Base-by-base conservation (phyloP, 495 filamentous ascomycete genomes). In the Podospora appendiculata region DNA sequence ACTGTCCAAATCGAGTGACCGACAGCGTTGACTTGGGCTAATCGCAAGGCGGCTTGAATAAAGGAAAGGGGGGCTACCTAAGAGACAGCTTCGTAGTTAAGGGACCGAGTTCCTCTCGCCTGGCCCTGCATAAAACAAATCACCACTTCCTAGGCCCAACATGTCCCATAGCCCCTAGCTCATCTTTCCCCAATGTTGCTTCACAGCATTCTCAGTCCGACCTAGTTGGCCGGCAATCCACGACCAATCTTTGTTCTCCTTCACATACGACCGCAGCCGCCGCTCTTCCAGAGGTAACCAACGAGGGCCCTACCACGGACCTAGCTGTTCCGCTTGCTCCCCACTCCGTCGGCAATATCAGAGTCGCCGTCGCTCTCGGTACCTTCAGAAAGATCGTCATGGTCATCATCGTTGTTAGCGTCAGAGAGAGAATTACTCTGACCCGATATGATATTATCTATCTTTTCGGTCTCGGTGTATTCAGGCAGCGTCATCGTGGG, bases 161-260 rank as follows among this genome's bases (percentile, higher is more conserved):
- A 45, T 45, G 43, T 45, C 43, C 25, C 43, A 45, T 45, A 19
- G 18, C 43, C 43, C 43, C 19, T 45, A 45, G 43, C 43, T 45
- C 18, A 45, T 45, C 43, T 45, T 45, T 45, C 43, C 43, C 43
- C 18, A 45, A 45, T 45, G 25, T 45, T 45, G 18, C 43, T 45
- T 45, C 43, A 45, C 18, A 45, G 18, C 25, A 45, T 32, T 45
- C 43, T 45, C 18, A 45, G 43, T 32, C 17, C 18, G 43, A 45
- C 43, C 43, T 45, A 45, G 43, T 45, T 45, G 43, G 43, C 43
- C 18, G 43, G 43, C 43, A 45, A 45, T 45, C 43, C 43, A 45
- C 18, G 43, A 45, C 43, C 43, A 45, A 45, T 45, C 43, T 32
- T 45, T 45, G 18, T 45, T 45, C 43, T 45, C 43, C 43, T 45